Percentiles rank a stretch among this genome's conserved stretches.
phyloP scores from a whole-genome alignment of 345 rosid species.

The Eucalyptus pumila region DNA sequence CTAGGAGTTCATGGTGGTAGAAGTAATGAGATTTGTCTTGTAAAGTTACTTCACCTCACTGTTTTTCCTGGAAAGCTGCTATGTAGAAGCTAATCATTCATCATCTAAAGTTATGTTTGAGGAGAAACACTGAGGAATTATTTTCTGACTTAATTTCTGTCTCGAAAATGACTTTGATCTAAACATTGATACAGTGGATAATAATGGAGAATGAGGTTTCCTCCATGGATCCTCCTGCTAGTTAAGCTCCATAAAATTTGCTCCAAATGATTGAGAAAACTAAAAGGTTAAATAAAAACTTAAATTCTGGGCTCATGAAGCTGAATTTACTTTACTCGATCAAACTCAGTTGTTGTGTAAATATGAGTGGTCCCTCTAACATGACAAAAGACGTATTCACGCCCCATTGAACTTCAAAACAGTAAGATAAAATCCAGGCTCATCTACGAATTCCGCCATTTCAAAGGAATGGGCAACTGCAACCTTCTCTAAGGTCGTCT shows the following conservation, averaged over 20 bases:
- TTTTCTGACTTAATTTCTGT: neutral
- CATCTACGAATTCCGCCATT: slow-evolving; percentile 45
- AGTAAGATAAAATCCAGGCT: slow-evolving; percentile 62
- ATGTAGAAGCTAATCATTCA: neutral
- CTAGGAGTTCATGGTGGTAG: neutral
- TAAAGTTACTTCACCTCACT: neutral
- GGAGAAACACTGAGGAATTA: neutral
- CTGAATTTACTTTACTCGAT: neutral
- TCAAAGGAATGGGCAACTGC: slow-evolving; percentile 46
- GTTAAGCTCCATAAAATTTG: neutral
- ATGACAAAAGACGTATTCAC: neutral
- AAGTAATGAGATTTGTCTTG: neutral
- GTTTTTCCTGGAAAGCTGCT: neutral
- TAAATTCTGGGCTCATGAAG: neutral
- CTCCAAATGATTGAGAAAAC: neutral
- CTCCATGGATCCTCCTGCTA: neutral
- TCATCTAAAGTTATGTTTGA: neutral
- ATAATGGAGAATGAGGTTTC: neutral
- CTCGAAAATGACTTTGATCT: neutral
- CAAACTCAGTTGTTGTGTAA: neutral
- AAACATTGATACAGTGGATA: neutral
- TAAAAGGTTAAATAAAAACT: neutral
- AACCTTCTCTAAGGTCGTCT: slow-evolving; percentile 29
- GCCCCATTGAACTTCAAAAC: slow-evolving; percentile 27
- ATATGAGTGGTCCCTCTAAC: neutral